These are phyloP conservation scores for Cyberlindnera galapagoensis DNA, from an alignment of 805 yeast genomes.

Conservation along the genomic window DNA sequence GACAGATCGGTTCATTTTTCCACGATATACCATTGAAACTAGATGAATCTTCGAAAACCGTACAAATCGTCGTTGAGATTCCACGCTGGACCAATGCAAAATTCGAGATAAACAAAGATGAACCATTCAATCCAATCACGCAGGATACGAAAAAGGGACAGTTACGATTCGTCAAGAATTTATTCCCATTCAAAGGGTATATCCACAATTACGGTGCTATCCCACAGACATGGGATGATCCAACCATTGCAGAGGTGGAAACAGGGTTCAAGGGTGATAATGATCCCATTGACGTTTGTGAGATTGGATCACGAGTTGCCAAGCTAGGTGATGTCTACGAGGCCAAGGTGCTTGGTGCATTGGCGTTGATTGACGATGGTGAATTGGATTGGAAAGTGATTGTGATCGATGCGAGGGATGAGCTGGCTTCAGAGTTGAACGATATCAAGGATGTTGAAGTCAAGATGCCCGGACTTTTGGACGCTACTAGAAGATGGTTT, in stretches of 20 bases:
- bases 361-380: slow-evolving; percentile 85
- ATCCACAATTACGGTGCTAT: slow-evolving; percentile 85
- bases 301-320: slow-evolving; percentile 48
- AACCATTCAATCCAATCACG: slow-evolving; percentile 64
- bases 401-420: slow-evolving; percentile 62
- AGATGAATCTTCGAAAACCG: slow-evolving; percentile 34
- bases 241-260: slow-evolving; percentile 45
- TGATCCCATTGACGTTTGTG: slow-evolving; percentile 94
- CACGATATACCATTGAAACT: slow-evolving; percentile 64
- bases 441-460: slow-evolving; percentile 62
- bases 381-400: slow-evolving; percentile 95
- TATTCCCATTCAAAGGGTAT: slow-evolving; percentile 80
- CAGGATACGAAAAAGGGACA: slow-evolving; percentile 77
- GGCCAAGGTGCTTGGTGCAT: slow-evolving; percentile 67
- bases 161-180: slow-evolving; percentile 68
- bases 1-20: slow-evolving; percentile 87
- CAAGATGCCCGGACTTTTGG: slow-evolving; percentile 64
- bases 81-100: slow-evolving; percentile 83
- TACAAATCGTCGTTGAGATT: slow-evolving; percentile 67
- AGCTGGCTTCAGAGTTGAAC: slow-evolving; percentile 51
- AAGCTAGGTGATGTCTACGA: slow-evolving; percentile 57
- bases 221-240: slow-evolving; percentile 97
- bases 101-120: slow-evolving; percentile 61
- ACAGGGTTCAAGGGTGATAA: slow-evolving; percentile 66
- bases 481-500: slow-evolving; percentile 73